Evolutionary conservation across 495 filamentous ascomycete genomes (phyloP).

Genomic region (Cairneyella variabilis): DNA sequence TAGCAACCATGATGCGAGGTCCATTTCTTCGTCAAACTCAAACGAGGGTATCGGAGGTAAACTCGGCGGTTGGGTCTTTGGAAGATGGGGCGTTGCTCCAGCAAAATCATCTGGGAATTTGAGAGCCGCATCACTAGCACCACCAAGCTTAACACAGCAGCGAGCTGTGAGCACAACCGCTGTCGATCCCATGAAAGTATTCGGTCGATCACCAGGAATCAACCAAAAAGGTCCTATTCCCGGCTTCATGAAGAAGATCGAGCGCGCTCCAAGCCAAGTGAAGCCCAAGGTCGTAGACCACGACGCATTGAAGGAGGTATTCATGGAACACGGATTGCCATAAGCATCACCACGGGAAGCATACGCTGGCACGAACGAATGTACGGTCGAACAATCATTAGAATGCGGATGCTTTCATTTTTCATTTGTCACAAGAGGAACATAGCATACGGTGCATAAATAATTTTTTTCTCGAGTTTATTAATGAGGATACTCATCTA

Average conservation of each 20-base stretch:
- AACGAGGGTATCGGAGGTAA: constrained; percentile 34
- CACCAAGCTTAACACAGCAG: constrained; percentile 3
- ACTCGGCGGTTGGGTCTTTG: constrained; percentile 53
- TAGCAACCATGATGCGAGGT: constrained; percentile 24
- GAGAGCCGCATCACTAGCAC: background rate
- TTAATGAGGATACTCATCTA: no score
- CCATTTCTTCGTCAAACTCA: constrained; percentile 22
- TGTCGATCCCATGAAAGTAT: constrained; percentile 9
- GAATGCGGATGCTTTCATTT: no score
- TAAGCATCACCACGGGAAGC: no score
- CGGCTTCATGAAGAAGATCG: constrained; percentile 41
- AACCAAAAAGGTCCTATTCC: constrained; percentile 51
- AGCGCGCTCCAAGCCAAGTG: constrained; percentile 38
- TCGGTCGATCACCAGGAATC: constrained; percentile 41
- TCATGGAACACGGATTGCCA: no score
- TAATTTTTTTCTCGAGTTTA: no score
- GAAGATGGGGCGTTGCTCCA: constrained; percentile 49
- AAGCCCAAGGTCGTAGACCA: constrained; percentile 35
- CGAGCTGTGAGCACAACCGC: constrained; percentile 15
- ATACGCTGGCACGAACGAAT: no score
- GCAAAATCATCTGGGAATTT: constrained; percentile 14
- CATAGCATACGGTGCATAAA: no score
- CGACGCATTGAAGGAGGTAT: constrained; percentile 22
- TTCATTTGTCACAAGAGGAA: no score
- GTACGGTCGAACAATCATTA: no score